A percentile compares a stretch with the other conserved stretches of the same genome.
Evolutionary conservation across 495 filamentous ascomycete genomes (phyloP).

Genomic region (Penicillium roqueforti): DNA sequence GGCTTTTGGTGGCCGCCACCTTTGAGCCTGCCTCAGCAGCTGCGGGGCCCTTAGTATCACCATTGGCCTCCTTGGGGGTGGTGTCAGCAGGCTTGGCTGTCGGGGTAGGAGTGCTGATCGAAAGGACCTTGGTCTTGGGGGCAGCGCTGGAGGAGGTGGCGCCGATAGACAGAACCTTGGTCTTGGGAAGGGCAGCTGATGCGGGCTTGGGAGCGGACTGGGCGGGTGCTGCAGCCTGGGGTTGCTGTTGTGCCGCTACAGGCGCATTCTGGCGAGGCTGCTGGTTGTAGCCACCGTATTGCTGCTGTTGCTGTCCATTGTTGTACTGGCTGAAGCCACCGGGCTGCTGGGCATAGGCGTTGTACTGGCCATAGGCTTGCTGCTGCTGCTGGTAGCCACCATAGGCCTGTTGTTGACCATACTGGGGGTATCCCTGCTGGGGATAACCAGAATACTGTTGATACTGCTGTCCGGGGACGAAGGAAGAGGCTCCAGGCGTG

Average conservation of each 20-base stretch:
- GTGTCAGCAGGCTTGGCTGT: constrained; percentile 52
- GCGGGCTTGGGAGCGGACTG: constrained; percentile 31
- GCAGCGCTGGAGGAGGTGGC: constrained; percentile 46
- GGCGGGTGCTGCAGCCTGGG: constrained; percentile 42
- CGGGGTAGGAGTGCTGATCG: constrained; percentile 50
- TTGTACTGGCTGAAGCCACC: constrained; percentile 59
- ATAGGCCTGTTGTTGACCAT: constrained; percentile 34
- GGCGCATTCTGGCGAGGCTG: constrained; percentile 39
- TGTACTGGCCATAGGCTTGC: constrained; percentile 46
- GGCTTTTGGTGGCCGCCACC: constrained; percentile 73
- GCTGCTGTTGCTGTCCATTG: constrained; percentile 38
- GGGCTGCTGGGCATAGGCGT: constrained; percentile 42
- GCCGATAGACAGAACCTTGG: constrained; percentile 34
- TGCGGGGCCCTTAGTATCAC: constrained; percentile 49
- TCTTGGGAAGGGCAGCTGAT: constrained; percentile 33
- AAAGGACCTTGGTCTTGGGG: constrained; percentile 67
- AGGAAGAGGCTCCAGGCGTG: constrained; percentile 69
- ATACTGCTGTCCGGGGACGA: constrained; percentile 70
- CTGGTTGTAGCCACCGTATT: constrained; percentile 47
- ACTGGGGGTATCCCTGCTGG: constrained; percentile 35
- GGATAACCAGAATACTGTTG: constrained; percentile 46
- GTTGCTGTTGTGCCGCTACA: constrained; percentile 51
- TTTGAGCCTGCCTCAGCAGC: constrained; percentile 57
- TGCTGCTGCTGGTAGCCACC: constrained; percentile 52
- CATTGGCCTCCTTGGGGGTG: constrained; percentile 38